Evolutionary conservation across 2,329 filamentous ascomycete species (phyloP), one percentile per base, ranked within the genome.

Genomic region (Penicillium sp.): DNA sequence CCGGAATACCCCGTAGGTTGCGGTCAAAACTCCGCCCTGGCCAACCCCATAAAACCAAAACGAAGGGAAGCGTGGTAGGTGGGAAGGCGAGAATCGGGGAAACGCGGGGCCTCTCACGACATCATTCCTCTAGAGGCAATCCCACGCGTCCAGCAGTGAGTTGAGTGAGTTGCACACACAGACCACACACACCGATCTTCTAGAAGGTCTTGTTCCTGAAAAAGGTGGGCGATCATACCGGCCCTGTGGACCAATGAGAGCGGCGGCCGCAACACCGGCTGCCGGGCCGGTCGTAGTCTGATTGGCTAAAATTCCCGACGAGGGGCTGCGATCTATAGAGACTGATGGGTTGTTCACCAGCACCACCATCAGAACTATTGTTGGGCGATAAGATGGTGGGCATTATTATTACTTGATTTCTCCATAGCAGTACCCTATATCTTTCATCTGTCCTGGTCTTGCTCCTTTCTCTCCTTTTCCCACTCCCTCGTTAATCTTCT

Each of bases 281-380:
- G 37, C 57, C 61, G 59, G 60, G 52, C 62, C 61, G 59, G 61
- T 61, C 49, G 18, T 5, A 6, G 1, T 9, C 9, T 62, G 37
- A 65, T 65, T 65, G 61, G 62, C 11, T 42, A 19, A 34, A 13
- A 39, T 43, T 40, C 45, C 62, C 62, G 62, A 59, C 26, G 52
- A 48, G 52, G 56, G 54, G 48, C 45, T 43, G 14, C 51, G 59
- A 65, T 65, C 62, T 65, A 64, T 64, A 64, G 55, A 55, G 23
- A 26, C n/a, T 5, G 37, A 40, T 24, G 19, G 13, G 37, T 40
- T 54, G 51, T 51, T 39, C 21, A 53, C 24, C 51, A 56, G 29
- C 48, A 55, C 18, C 48, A 54, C 47, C 19, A 52, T 18, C 18
- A 29, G 14, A 19, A 31, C n/a, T 18, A 13, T 43, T 49, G 51